Percentiles rank a stretch among this genome's conserved stretches.
Conservation (phyloP, 129 eudicot genomes). For the Flaveria robusta region DNA sequence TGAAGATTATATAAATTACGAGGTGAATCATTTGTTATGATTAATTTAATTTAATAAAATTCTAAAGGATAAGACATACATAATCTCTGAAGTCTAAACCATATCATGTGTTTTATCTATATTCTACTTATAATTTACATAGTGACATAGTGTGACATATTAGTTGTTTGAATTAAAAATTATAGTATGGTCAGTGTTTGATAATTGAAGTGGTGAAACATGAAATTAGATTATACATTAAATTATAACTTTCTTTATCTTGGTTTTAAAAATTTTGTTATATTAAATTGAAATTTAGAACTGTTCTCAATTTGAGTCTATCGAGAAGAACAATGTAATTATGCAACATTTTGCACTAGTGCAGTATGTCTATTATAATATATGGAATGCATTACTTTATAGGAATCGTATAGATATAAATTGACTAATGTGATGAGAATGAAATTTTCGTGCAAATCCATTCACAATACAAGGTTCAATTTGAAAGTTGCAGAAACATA, state of each 20-base stretch:
- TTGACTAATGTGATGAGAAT: neutral
- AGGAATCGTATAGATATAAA: neutral
- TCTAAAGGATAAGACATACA: neutral
- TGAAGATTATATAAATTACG: neutral
- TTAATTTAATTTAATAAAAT: neutral
- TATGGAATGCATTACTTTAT: neutral
- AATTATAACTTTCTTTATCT: neutral
- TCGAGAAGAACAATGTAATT: neutral
- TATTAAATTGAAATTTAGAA: neutral
- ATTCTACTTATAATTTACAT: neutral
- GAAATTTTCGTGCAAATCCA: neutral
- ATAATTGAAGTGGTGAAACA: neutral
- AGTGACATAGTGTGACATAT: neutral
- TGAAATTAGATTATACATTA: neutral
- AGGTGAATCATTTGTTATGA: neutral
- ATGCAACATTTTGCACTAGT: neutral
- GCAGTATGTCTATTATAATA: neutral
- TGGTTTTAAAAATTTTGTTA: neutral
- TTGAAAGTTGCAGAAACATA: neutral
- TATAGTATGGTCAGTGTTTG: conserved; percentile 2
- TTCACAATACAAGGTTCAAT: neutral
- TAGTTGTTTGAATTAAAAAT: neutral
- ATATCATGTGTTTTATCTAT: neutral
- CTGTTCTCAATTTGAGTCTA: neutral
- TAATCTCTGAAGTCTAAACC: neutral